A percentile compares a stretch with the other conserved stretches of the same genome.
Conservation (phyloP, 306 rosid genomes). For the Begonia masoniana region DNA sequence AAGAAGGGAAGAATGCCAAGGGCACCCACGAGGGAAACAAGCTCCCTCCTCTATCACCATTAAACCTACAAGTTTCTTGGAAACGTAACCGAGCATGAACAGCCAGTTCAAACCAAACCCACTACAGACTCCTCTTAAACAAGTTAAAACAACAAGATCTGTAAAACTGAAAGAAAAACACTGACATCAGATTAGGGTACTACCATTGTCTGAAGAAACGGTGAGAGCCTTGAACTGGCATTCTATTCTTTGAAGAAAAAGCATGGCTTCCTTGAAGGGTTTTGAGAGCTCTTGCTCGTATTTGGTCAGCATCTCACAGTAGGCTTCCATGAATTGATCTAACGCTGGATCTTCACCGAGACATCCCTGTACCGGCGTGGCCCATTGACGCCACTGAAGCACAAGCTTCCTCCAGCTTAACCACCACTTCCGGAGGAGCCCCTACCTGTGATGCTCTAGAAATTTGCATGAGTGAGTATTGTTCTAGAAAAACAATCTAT, state of each 20-base stretch:
- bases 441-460: conserved; percentile 43
- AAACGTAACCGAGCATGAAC: no score
- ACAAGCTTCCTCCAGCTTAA: conserved; percentile 67
- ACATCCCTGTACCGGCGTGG: conserved; percentile 25
- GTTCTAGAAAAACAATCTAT: no score
- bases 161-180: no score
- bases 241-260: conserved; percentile 71
- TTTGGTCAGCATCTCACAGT: conserved; percentile 93
- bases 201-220: conserved; percentile 48
- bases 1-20: no score
- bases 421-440: conserved; percentile 82
- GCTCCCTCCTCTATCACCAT: neutral
- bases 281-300: conserved; percentile 92
- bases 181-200: neutral
- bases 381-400: conserved; percentile 44
- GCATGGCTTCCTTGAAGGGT: conserved; percentile 92
- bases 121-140: no score
- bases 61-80: no score
- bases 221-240: conserved; percentile 72
- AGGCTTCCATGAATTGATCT: conserved; percentile 99
- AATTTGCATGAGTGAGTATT: no score
- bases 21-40: no score
- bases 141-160: no score
- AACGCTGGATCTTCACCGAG: conserved; percentile 91
- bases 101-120: no score